Percentiles rank a stretch among this genome's conserved stretches.
Conservation (phyloP, 176 grass and related monocot genomes). For the Cenchrus purpureus region DNA sequence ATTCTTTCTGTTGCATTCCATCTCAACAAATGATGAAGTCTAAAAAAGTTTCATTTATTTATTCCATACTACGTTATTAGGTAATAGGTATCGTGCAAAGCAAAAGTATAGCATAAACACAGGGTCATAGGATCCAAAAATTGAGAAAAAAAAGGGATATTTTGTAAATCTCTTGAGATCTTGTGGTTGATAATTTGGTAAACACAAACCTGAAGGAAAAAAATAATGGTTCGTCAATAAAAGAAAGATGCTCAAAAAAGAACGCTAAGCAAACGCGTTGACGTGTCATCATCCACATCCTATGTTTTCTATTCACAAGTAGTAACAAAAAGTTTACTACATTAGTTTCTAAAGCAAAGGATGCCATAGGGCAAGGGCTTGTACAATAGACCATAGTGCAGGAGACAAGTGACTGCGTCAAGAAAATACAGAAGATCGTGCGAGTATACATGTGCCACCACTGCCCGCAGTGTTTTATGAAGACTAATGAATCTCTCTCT, state of each 20-base stretch:
- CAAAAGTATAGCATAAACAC: background rate
- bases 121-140: background rate
- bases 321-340: slow-evolving; percentile 12
- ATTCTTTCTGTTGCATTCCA: slow-evolving; percentile 11
- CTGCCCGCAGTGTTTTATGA: background rate
- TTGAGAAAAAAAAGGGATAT: background rate
- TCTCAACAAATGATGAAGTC: slow-evolving; percentile 20
- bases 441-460: background rate
- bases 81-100: background rate
- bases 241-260: background rate
- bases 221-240: slow-evolving; percentile 16
- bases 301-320: background rate
- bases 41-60: background rate
- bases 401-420: background rate
- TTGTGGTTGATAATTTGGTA: slow-evolving; percentile 4
- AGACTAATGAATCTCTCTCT: background rate
- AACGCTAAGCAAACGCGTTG: background rate
- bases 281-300: background rate
- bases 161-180: background rate
- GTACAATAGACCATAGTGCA: slow-evolving; percentile 31
- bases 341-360: background rate
- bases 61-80: slow-evolving; percentile 9
- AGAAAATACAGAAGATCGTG: background rate
- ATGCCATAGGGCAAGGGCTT: background rate
- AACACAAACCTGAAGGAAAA: background rate